Conservation (phyloP, 129 eudicot genomes). For the Calendula officinalis region DNA sequence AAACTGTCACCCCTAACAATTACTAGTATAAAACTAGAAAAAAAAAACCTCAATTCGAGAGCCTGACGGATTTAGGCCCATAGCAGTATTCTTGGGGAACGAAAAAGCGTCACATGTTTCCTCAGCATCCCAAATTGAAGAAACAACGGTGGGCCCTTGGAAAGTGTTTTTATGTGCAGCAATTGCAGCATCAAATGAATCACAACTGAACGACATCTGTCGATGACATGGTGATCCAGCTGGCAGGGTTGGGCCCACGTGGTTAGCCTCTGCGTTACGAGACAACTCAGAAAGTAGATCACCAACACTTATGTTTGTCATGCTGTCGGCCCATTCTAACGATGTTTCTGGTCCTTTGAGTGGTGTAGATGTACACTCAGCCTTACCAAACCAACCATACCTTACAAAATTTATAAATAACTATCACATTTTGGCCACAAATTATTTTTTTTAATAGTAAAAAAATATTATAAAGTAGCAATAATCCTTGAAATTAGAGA, state of each 20-base stretch:
- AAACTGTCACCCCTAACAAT: too few relatives aligned
- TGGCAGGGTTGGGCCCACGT: slow-evolving; percentile 31
- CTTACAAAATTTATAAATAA: slow-evolving; percentile 30
- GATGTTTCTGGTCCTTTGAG: slow-evolving; percentile 36
- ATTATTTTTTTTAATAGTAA: too few relatives aligned
- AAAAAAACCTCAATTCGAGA: slow-evolving; percentile 35
- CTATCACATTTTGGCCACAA: background rate
- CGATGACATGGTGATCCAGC: slow-evolving; percentile 36
- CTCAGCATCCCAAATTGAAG: slow-evolving; percentile 78
- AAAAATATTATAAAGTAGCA: background rate
- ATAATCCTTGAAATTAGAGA: slow-evolving; percentile 1
- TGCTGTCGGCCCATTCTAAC: slow-evolving; percentile 79
- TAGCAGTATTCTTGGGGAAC: slow-evolving; percentile 40
- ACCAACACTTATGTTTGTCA: slow-evolving; percentile 68
- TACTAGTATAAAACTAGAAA: background rate
- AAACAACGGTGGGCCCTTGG: slow-evolving; percentile 28
- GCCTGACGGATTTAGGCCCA: slow-evolving; percentile 25
- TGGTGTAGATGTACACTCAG: background rate
- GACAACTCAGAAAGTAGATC: slow-evolving; percentile 54
- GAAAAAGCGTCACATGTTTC: slow-evolving; percentile 87
- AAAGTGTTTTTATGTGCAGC: slow-evolving; percentile 63
- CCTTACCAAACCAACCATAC: slow-evolving; percentile 68
- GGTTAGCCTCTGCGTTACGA: slow-evolving; percentile 36
- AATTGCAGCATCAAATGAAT: slow-evolving; percentile 88
- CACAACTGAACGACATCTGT: slow-evolving; percentile 59